Evolutionary conservation across 225 moss, liverwort and hornwort genomes (phyloP), one percentile per base, ranked within the genome.

Genomic region (Sphagnum contortum): DNA sequence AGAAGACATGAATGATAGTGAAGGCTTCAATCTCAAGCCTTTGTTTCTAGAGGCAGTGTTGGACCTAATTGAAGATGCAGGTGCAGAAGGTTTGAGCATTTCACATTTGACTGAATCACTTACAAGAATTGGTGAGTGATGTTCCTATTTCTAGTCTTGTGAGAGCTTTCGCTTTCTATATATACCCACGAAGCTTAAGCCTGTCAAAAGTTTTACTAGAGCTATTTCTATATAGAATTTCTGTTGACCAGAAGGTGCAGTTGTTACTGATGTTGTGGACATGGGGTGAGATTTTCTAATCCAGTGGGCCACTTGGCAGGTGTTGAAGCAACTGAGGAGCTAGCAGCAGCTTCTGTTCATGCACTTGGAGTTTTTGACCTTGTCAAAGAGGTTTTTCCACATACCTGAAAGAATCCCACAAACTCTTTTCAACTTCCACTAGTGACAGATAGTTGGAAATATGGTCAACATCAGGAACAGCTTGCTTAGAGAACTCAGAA

Each of bases 351-450:
- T 53, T 80, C 63, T 67, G 73, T 87, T 12, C 67, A 69, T 67
- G 86, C 88, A 63, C 62, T 95, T 69, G 94, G 90, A 70, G 72
- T 84, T 12, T 95, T 90, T 74, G 83, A 73, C 60, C 76, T 89
- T 49, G 82, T 88, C 48, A 91, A 80, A 73, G 81, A 71, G 84
- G 94, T 92, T 29, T 29, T 29, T 29, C 29, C 29, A 29, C 29
- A 29, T 29, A 29, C 29, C 29, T 29, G 29, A 29, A 29, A 29
- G 29, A 29, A 29, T 29, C 29, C 29, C 29, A 29, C 29, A 29
- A 29, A 29, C 29, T 29, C 29, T 29, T 29, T 29, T 29, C 29
- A 29, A 29, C 29, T 0, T 29, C 29, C 29, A 29, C 29, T 29
- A 29, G 29, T 29, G 29, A 29, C 29, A 29, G 29, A 29, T 29